phyloP scores from a whole-genome alignment of 2,329 filamentous ascomycete genomes.

The Neofusicoccum ribis region DNA sequence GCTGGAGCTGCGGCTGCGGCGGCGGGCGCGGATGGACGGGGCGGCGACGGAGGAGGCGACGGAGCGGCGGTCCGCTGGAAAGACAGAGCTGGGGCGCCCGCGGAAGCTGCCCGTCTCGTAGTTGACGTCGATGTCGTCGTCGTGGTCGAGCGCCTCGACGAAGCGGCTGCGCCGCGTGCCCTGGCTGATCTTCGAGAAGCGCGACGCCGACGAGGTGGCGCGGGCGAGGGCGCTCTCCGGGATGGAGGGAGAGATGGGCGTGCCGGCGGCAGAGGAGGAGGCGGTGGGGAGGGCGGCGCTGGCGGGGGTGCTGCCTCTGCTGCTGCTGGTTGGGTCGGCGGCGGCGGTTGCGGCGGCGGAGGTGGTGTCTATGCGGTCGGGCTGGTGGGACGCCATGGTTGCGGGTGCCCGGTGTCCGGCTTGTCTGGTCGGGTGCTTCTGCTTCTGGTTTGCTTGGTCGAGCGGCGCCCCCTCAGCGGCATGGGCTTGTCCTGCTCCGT shows the following conservation, averaged over 20 bases:
- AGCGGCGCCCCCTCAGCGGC: no score
- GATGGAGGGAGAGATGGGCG: neutral
- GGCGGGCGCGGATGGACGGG: no score
- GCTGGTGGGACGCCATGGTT: neutral
- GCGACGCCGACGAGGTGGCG: neutral
- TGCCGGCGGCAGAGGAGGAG: neutral
- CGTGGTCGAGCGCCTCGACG: constrained; percentile 7
- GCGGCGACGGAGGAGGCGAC: neutral
- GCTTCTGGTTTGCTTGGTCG: neutral
- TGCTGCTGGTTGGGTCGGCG: neutral
- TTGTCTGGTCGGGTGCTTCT: neutral
- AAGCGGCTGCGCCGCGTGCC: constrained; percentile 15
- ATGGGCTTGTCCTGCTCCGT: no score
- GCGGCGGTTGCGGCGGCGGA: neutral
- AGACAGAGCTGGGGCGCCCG: neutral
- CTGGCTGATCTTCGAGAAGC: constrained; percentile 10
- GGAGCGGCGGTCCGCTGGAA: neutral
- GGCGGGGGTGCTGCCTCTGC: neutral
- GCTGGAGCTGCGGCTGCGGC: neutral
- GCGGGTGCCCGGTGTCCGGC: no score
- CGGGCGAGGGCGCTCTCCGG: neutral
- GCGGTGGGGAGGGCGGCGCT: neutral
- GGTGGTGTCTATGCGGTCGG: constrained; percentile 6
- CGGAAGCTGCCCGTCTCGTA: neutral
- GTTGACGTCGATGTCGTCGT: neutral